Percentiles rank a stretch among this genome's conserved stretches.
Conservation (phyloP, 129 eudicot genomes). For the Tagetes erecta region DNA sequence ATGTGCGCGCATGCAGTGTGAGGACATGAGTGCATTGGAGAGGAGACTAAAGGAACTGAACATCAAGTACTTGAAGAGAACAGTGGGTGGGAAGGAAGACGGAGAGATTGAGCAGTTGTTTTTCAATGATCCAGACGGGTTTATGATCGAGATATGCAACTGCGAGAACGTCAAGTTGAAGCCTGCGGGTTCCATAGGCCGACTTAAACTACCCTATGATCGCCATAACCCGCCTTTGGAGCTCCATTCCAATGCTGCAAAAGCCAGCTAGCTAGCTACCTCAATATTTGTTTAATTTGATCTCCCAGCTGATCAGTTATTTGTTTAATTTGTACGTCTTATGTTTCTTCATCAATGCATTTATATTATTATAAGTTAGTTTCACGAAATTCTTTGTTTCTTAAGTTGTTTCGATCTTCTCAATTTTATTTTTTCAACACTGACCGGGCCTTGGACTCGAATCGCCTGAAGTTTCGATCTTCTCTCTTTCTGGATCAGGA, state of each 20-base stretch:
- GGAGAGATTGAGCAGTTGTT: conserved; percentile 74
- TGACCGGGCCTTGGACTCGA: too few species aligned
- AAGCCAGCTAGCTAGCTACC: conserved; percentile 34
- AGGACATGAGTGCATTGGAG: conserved; percentile 69
- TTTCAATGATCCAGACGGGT: conserved; percentile 86
- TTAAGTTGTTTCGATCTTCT: too few species aligned
- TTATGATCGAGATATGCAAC: conserved; percentile 85
- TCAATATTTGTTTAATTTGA: too few species aligned
- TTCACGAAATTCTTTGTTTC: too few species aligned
- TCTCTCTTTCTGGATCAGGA: too few species aligned
- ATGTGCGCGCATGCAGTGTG: conserved; percentile 38
- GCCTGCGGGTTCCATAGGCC: conserved; percentile 45
- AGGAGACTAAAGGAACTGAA: conserved; percentile 45
- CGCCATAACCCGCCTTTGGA: conserved; percentile 70
- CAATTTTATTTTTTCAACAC: too few species aligned
- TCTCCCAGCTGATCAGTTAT: too few species aligned
- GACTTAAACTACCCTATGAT: conserved; percentile 58
- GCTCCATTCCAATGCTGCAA: conserved; percentile 25
- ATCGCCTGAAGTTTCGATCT: too few species aligned
- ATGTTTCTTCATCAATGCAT: too few species aligned
- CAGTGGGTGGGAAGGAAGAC: conserved; percentile 58
- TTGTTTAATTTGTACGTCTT: too few species aligned
- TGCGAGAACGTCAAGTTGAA: conserved; percentile 78
- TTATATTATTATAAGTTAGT: too few species aligned
- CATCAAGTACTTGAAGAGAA: conserved; percentile 70